These are phyloP conservation scores for Kernera saxatilis DNA, from an alignment of 345 rosid species.

Conservation along the genomic window DNA sequence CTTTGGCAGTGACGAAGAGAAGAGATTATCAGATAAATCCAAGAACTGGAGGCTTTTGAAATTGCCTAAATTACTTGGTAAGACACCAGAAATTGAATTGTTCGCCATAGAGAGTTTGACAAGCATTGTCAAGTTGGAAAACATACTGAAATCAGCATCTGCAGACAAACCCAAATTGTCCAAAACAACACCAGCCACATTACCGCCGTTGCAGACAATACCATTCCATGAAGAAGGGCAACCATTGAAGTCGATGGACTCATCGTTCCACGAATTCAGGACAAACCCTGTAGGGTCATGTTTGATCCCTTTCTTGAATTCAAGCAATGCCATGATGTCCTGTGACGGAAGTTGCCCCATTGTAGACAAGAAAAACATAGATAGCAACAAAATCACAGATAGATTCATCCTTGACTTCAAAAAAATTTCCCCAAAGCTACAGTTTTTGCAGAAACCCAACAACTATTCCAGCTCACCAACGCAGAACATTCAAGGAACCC, in stretches of 20 bases:
- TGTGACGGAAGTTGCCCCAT: conserved; percentile 95
- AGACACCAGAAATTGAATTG: conserved; percentile 69
- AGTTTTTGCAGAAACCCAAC: conserved; percentile 8
- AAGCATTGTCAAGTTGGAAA: conserved; percentile 81
- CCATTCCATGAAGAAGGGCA: conserved; percentile 99
- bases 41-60: conserved; percentile 71
- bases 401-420: conserved; percentile 45
- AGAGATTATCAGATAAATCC: conserved; percentile 73
- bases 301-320: conserved; percentile 90
- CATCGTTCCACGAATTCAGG: conserved; percentile 90
- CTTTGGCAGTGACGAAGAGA: conserved; percentile 51
- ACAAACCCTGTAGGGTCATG: conserved; percentile 98
- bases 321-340: conserved; percentile 88
- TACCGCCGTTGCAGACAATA: conserved; percentile 79
- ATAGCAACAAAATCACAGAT: conserved; percentile 40
- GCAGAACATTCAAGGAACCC: conserved; percentile 12
- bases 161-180: conserved; percentile 75
- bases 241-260: conserved; percentile 89
- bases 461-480: conserved; percentile 9
- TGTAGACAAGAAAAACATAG: conserved; percentile 41
- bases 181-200: conserved; percentile 85
- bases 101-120: conserved; percentile 84
- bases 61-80: conserved; percentile 59
- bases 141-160: conserved; percentile 71
- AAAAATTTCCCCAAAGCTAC: not conserved